Percentiles rank a stretch among this genome's conserved stretches.
phyloP scores from a whole-genome alignment of 495 filamentous ascomycete genomes.

The Extremus antarcticus region DNA sequence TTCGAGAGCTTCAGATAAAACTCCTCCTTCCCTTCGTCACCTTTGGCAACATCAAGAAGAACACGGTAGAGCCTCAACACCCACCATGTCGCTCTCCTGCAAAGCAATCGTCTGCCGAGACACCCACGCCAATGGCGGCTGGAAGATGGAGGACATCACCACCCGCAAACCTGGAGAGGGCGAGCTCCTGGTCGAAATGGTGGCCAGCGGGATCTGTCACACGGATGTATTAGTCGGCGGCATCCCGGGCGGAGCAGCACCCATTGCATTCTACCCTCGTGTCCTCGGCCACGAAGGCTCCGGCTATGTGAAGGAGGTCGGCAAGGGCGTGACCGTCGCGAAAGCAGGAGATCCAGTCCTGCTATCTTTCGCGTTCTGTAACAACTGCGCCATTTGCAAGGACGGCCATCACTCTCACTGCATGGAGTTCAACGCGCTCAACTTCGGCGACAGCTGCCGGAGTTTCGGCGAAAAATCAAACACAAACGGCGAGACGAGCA shows the following conservation, averaged over 20 bases:
- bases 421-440: conserved; percentile 17
- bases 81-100: neutral
- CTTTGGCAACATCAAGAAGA: conserved; percentile 4
- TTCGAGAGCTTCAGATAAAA: neutral
- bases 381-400: conserved; percentile 26
- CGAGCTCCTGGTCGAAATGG: conserved; percentile 24
- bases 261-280: conserved; percentile 20
- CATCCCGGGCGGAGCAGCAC: conserved; percentile 13
- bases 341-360: conserved; percentile 24
- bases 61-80: neutral
- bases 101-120: conserved; percentile 25
- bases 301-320: conserved; percentile 22
- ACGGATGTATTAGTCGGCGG: conserved; percentile 17
- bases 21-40: neutral
- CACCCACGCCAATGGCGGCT: conserved; percentile 20
- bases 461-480: conserved; percentile 12
- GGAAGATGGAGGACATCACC: conserved; percentile 24
- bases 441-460: conserved; percentile 17
- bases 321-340: conserved; percentile 19
- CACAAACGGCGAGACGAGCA: conserved; percentile 7
- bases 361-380: conserved; percentile 30
- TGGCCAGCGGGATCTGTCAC: conserved; percentile 22
- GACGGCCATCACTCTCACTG: conserved; percentile 23
- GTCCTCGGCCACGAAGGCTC: conserved; percentile 27
- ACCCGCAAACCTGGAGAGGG: conserved; percentile 17